Evolutionary conservation across 192 early-diverging fungal genomes (phyloP).

Genomic region (Coemansia sp.): DNA sequence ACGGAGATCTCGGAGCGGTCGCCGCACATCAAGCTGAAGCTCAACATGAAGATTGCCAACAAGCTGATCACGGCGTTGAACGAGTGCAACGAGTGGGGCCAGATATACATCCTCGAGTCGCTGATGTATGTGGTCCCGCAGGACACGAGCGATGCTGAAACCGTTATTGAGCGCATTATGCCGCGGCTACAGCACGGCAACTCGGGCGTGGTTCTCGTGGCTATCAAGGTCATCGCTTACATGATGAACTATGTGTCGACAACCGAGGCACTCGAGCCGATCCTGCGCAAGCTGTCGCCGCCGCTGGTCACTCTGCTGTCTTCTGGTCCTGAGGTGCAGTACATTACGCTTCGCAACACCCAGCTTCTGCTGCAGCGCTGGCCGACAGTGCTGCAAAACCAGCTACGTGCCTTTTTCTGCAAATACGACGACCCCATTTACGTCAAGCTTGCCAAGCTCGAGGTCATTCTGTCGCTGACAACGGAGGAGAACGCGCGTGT

Average conservation of each 20-base stretch:
- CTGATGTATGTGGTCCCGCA: conserved; percentile 89
- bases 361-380: conserved; percentile 87
- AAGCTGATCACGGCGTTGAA: conserved; percentile 91
- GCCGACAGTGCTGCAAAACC: conserved; percentile 84
- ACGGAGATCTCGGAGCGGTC: conserved; percentile 92
- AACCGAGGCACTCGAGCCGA: conserved; percentile 64
- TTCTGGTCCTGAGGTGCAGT: conserved; percentile 91
- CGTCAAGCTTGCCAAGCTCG: conserved; percentile 96
- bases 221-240: conserved; percentile 88
- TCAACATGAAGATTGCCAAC: conserved; percentile 83
- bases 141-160: conserved; percentile 83
- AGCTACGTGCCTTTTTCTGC: conserved; percentile 99
- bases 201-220: conserved; percentile 81
- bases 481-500: conserved; percentile 79
- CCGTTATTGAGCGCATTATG: conserved; percentile 83
- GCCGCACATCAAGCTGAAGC: conserved; percentile 75
- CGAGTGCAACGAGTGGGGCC: conserved; percentile 98
- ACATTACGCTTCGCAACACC: conserved; percentile 95
- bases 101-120: conserved; percentile 90
- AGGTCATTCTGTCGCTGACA: conserved; percentile 87
- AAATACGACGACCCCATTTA: conserved; percentile 99
- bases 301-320: conserved; percentile 92
- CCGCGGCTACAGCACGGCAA: conserved; percentile 94
- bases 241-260: conserved; percentile 91
- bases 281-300: conserved; percentile 85